A percentile compares a stretch with the other conserved stretches of the same genome.
Conservation (phyloP, 768 basidiomycete genomes). For the Tephrocybe sp. region DNA sequence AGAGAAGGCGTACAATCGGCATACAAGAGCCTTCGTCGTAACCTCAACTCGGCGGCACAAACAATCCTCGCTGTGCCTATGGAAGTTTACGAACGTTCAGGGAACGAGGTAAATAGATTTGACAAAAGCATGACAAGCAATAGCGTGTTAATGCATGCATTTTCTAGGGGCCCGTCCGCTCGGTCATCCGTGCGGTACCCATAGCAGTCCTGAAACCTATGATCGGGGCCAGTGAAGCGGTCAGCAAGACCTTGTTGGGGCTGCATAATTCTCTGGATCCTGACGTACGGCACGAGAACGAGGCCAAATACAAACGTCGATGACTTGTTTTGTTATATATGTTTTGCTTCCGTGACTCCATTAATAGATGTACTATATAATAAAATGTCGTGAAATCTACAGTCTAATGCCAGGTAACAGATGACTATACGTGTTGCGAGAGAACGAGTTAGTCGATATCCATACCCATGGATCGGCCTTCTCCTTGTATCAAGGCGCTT, state of each 20-base stretch:
- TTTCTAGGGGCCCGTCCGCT: constrained; percentile 81
- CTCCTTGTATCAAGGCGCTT: constrained; percentile 77
- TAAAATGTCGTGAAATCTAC: no score
- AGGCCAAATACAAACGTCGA: constrained; percentile 91
- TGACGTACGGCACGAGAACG: constrained; percentile 73
- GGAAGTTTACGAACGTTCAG: constrained; percentile 96
- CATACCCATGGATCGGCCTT: constrained; percentile 91
- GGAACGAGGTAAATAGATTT: constrained; percentile 67
- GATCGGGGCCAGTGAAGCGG: constrained; percentile 97
- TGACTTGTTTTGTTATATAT: constrained; percentile 25
- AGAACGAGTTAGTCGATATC: constrained; percentile 58
- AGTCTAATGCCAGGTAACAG: no score
- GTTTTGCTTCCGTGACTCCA: constrained; percentile 5
- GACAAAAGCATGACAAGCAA: neutral
- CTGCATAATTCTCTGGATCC: constrained; percentile 93
- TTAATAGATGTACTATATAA: constrained; percentile 17
- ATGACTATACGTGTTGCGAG: no score
- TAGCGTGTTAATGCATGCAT: constrained; percentile 8
- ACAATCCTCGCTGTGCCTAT: constrained; percentile 98
- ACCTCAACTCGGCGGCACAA: constrained; percentile 92
- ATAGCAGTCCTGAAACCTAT: constrained; percentile 96
- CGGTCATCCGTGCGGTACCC: constrained; percentile 95
- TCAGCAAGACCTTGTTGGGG: constrained; percentile 92
- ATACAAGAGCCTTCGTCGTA: constrained; percentile 83
- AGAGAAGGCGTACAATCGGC: constrained; percentile 87